Conservation (phyloP, 441 rosid genomes). For the Macaranga tanarius region DNA sequence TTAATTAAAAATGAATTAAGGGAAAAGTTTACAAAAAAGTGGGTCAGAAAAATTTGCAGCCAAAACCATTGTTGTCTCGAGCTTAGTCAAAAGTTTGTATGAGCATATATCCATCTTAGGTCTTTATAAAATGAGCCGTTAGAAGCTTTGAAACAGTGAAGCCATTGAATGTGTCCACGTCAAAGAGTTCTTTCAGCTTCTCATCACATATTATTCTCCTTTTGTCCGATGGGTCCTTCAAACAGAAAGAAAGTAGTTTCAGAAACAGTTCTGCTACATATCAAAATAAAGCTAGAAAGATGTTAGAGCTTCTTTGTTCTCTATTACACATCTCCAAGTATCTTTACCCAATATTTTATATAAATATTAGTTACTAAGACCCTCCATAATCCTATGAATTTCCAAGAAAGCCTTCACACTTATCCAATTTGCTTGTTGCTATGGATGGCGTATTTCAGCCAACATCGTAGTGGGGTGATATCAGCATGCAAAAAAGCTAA, state of each 20-base stretch:
- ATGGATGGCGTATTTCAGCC: not conserved
- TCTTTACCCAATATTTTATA: not conserved
- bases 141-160: constrained; percentile 50
- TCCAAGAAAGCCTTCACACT: not conserved
- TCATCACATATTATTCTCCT: constrained; percentile 44
- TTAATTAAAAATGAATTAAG: not conserved
- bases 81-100: not conserved
- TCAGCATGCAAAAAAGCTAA: not conserved
- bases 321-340: not conserved
- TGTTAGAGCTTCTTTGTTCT: not conserved
- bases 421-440: no score
- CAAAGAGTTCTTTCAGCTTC: constrained; percentile 53
- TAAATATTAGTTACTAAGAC: not conserved
- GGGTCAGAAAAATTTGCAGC: not conserved
- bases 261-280: not conserved
- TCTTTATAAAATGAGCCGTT: constrained; percentile 39
- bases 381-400: not conserved
- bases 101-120: constrained; percentile 27
- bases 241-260: constrained; percentile 20
- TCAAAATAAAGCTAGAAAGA: not conserved
- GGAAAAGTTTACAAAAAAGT: not conserved
- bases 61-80: constrained; percentile 10
- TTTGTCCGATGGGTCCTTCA: constrained; percentile 54
- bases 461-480: not conserved
- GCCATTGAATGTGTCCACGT: constrained; percentile 43